Evolutionary conservation across 805 yeast genomes (phyloP).

Genomic region (Priceomyces fermenticarens): DNA sequence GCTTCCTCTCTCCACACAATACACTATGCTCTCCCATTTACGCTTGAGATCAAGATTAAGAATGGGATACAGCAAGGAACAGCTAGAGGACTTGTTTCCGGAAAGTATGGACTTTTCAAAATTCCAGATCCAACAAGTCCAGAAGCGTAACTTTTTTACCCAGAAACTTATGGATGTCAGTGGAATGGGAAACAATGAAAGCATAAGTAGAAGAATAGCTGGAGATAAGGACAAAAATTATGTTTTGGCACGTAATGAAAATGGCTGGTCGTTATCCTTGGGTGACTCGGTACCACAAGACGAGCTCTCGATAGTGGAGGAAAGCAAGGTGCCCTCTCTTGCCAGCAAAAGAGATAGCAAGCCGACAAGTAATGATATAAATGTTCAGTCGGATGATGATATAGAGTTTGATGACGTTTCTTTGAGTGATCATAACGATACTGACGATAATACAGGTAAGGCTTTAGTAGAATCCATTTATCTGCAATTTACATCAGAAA

Average conservation of each 20-base stretch:
- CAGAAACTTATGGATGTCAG: conserved; percentile 80
- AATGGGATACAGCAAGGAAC: conserved; percentile 94
- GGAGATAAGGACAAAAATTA: conserved; percentile 81
- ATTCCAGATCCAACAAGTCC: conserved; percentile 91
- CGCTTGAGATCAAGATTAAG: conserved; percentile 83
- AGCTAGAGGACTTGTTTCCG: conserved; percentile 77
- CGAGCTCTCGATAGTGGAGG: conserved; percentile 50
- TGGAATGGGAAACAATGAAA: conserved; percentile 66
- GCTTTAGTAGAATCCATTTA: conserved; percentile 38
- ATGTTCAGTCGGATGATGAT: conserved; percentile 29
- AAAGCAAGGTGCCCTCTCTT: conserved; percentile 29
- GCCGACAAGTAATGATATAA: conserved; percentile 4
- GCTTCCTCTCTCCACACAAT: conserved; percentile 83
- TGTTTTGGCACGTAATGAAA: conserved; percentile 67
- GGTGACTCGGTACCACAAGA: conserved; percentile 38
- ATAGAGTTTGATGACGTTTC: conserved; percentile 76
- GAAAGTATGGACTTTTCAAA: conserved; percentile 84
- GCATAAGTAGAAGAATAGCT: conserved; percentile 61
- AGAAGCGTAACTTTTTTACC: conserved; percentile 85
- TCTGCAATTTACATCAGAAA: conserved; percentile 17
- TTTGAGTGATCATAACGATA: conserved; percentile 28
- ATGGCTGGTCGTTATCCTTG: conserved; percentile 81
- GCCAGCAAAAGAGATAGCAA: conserved; percentile 6
- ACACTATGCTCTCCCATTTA: conserved; percentile 80
- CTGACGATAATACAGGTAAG: conserved; percentile 22